Conservation (phyloP, 192 early-diverging fungal genomes). For the Funneliformis geosporum region DNA sequence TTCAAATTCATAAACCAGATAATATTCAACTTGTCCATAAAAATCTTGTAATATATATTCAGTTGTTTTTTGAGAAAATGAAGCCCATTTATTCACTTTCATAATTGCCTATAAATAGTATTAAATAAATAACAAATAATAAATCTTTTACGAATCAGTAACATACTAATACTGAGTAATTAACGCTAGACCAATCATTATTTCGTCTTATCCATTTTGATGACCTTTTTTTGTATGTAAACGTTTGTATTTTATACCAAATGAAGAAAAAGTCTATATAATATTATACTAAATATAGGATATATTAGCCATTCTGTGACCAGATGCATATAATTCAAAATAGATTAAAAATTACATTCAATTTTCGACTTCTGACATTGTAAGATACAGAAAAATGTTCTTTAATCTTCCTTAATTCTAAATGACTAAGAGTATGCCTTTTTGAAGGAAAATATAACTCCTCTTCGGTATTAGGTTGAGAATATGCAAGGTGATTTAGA, state of each 20-base stretch:
- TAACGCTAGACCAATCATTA: not conserved
- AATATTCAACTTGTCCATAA: no score
- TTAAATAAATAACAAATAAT: no score
- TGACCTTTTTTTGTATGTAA: not conserved
- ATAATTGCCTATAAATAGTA: constrained; percentile 2
- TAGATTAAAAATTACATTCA: not conserved
- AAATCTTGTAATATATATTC: no score
- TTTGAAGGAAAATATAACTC: not conserved
- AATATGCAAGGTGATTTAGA: not conserved
- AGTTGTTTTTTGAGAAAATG: not conserved
- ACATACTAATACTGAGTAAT: not conserved
- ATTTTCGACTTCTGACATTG: not conserved
- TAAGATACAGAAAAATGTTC: not conserved
- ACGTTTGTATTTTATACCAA: not conserved
- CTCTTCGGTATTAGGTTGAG: not conserved
- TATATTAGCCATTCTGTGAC: no score
- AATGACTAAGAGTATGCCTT: not conserved
- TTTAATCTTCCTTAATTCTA: constrained; percentile 15
- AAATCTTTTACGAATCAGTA: no score
- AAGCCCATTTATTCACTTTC: not conserved
- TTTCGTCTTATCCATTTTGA: not conserved
- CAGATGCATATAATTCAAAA: not conserved
- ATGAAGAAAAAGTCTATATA: not conserved
- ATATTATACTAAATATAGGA: not conserved
- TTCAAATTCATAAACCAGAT: not conserved